Evolutionary conservation across 768 basidiomycete species (phyloP).

Genomic region (Cystobasidiopsis lactophilus): DNA sequence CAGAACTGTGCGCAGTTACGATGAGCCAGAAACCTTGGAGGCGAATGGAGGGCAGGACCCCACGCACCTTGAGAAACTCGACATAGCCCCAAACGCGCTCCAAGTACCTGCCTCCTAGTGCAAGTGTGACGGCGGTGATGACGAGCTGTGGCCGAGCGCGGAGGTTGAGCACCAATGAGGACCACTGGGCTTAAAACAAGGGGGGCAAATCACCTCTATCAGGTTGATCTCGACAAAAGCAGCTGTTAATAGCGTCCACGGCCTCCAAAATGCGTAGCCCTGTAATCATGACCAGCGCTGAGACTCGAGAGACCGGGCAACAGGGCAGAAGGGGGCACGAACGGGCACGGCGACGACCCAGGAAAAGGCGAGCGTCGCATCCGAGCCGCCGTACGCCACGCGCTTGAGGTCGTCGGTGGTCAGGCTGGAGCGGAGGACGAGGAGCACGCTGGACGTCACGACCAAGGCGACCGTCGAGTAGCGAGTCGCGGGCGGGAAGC

Average conservation of each 20-base stretch:
- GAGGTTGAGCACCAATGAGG: too few relatives aligned
- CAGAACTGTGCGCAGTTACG: constrained; percentile 34
- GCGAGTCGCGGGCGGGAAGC: constrained; percentile 15
- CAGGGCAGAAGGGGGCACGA: constrained; percentile 9
- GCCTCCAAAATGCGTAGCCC: constrained; percentile 27
- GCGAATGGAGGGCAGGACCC: too few relatives aligned
- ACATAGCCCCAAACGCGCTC: constrained; percentile 70
- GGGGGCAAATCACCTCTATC: constrained; percentile 45
- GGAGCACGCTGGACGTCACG: constrained; percentile 3
- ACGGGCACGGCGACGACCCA: constrained; percentile 18
- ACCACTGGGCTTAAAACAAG: neutral
- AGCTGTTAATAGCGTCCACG: constrained; percentile 85
- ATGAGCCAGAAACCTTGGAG: neutral
- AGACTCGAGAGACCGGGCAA: neutral
- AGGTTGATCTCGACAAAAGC: constrained; percentile 64
- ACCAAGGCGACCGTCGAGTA: constrained; percentile 9
- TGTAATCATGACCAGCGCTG: neutral
- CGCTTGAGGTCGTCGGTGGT: neutral
- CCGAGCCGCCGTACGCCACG: neutral
- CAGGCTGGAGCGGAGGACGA: constrained; percentile 7
- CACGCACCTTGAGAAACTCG: constrained; percentile 15
- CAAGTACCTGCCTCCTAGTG: constrained; percentile 65
- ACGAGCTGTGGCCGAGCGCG: constrained; percentile 36
- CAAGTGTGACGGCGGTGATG: constrained; percentile 50
- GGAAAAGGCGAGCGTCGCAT: constrained; percentile 13